Conservation (phyloP, 768 basidiomycete species). For the Termitomyces sp. region DNA sequence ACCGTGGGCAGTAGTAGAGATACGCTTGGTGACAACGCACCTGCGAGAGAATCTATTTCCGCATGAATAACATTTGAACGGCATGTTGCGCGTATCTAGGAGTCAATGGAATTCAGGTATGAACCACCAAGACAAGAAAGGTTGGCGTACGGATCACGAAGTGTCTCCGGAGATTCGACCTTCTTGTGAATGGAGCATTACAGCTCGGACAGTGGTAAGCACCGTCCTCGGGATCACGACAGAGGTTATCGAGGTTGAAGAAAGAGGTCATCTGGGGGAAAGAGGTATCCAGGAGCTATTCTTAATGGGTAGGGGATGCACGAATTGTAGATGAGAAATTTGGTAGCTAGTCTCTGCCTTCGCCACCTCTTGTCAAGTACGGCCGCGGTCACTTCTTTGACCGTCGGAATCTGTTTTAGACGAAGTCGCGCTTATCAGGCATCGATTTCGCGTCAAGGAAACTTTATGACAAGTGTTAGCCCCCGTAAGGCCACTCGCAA, state of each 20-base stretch:
- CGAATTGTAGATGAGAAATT: not conserved
- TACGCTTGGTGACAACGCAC: not conserved
- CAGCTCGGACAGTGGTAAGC: slow-evolving; percentile 31
- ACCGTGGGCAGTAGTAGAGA: too few relatives aligned
- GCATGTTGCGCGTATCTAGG: slow-evolving; percentile 8
- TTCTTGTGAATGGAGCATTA: slow-evolving; percentile 29
- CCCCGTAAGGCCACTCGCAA: not conserved
- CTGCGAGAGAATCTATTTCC: slow-evolving; percentile 5
- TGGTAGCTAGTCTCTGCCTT: not conserved
- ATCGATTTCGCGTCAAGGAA: not conserved
- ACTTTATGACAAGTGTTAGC: not conserved
- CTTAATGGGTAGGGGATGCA: slow-evolving; percentile 1
- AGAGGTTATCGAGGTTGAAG: slow-evolving; percentile 25
- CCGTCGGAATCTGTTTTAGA: not conserved
- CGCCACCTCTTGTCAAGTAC: not conserved
- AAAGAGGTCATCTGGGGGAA: slow-evolving; percentile 1
- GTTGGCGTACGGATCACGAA: slow-evolving; percentile 27
- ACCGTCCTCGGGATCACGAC: slow-evolving; percentile 26
- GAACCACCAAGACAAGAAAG: not conserved
- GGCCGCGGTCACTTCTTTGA: not conserved
- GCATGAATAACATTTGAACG: slow-evolving; percentile 4
- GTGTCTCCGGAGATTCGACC: slow-evolving; percentile 30
- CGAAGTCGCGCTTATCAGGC: not conserved
- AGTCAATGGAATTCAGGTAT: not conserved
- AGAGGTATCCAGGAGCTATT: not conserved